These are phyloP conservation scores for Chenopodium album DNA, from an alignment of 148 eudicot genomes.

Conservation along the genomic window DNA sequence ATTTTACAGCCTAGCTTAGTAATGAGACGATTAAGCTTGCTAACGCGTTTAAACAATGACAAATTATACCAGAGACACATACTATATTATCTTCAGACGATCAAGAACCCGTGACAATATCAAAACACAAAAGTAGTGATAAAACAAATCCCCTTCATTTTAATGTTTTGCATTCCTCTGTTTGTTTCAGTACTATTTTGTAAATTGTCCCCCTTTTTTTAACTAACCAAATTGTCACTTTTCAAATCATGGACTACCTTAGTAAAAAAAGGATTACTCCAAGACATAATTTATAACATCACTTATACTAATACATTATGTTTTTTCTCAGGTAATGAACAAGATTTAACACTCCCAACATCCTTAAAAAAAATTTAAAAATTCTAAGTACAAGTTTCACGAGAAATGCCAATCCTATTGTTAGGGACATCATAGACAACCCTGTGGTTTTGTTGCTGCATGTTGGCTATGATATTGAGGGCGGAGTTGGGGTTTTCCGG, in stretches of 20 bases:
- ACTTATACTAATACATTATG: not conserved
- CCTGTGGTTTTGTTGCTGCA: constrained; percentile 91
- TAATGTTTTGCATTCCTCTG: no score
- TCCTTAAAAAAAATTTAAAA: not conserved
- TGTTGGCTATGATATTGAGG: constrained; percentile 70
- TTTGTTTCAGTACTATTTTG: no score
- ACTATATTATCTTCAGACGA: no score
- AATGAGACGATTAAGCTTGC: no score
- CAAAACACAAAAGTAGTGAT: no score
- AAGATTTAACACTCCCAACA: not conserved
- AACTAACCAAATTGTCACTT: not conserved
- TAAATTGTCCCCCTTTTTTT: no score
- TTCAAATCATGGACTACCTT: not conserved
- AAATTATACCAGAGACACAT: no score
- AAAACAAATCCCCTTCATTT: no score
- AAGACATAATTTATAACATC: not conserved
- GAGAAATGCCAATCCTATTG: constrained; percentile 71
- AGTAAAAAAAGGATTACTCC: not conserved
- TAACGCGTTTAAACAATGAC: no score
- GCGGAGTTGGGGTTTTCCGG: constrained; percentile 41
- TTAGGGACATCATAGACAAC: constrained; percentile 61
- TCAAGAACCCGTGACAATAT: no score
- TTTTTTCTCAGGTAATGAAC: not conserved
- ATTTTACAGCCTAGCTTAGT: no score
- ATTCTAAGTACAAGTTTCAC: constrained; percentile 54